Evolutionary conservation across 2,329 filamentous ascomycete genomes (phyloP), one percentile per base, ranked within the genome.

Genomic region (Gyromitra esculenta): DNA sequence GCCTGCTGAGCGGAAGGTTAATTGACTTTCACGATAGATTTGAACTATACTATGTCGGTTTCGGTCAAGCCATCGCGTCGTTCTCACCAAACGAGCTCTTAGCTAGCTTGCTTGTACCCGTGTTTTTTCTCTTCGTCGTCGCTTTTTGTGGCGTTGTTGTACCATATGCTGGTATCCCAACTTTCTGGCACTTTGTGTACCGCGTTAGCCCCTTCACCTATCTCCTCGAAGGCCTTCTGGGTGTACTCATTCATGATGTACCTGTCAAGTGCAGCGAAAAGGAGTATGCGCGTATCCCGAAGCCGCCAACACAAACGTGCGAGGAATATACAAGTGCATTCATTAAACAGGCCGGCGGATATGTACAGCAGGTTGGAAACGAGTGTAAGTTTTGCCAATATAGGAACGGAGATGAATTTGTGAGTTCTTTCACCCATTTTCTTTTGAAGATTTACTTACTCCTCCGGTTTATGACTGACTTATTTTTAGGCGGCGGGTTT

Each of bases 61-160:
- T 91, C 70, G 90, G 89, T 0, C 90, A 91, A 80, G 88, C 88
- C 50, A 91, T 92, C 72, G 91, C 90, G 0, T 85, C 91, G 0
- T 88, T 91, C 76, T 84, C 88, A 1, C 90, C 90, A 0, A 92
- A 92, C 81, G 89, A 90, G 76, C 84, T 91, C 2, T 85, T 92
- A 18, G 90, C 90, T 0, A 90, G 88, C 2, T 83, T 92, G 0
- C 84, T 92, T 0, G 89, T 92, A 0, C 91, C 91, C 0, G 82
- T 91, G 2, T 91, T 92, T 83, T 91, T 92, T 84, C 87, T 90
- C 35, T 92, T 89, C 52, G 85, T 93, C 1, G 86, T 92, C 7
- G 88, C 87, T 0, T 94, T 94, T 84, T 93, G 91, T 80, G 92
- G 92, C 77, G 90, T 94, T 0, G 85, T 93, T 4, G 91, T 93